Base-by-base conservation (phyloP, 305 asterid genomes). In the Fraxinus floribunda region DNA sequence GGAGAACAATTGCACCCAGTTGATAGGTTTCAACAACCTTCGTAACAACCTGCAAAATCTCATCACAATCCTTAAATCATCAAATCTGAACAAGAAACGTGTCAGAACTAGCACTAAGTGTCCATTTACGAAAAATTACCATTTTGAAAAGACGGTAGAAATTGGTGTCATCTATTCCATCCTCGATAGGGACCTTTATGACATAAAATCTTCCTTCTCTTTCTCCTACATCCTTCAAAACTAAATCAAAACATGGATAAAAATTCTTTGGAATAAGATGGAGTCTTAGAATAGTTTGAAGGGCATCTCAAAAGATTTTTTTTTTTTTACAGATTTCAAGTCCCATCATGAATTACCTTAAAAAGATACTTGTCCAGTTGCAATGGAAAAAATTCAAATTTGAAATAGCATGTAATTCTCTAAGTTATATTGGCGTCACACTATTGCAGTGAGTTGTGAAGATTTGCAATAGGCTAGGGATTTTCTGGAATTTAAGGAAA, bases 1-100 rank as follows among this genome's bases (percentile, higher is more conserved):
- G 98, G 79, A 97, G 99, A 83, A 97, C 99, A 78, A 97, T 97
- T 18, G 95, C 99, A 82, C 97, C 98, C 16, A 97, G 99, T 83
- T 82, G 85, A 88, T 94, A 97, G 86, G 93, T 91, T 86, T 97
- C 98, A 75, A 91, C 91, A 85, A 97, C 99, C 91, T 92, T 97
- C 84, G 89, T 83, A 83, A 97, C 95, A 77, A 97, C 88, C 99
- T 97, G 87, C 78, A 91, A 70, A 75, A 89, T 38, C 74, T 79
- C 80, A 88, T 74, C 71, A 80, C 80, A 87, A 83, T 74, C 44
- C 66, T 79, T 24, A 76, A 77, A 66, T 11, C 41, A 86, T 79
- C 22, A 60, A 24, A 60, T 66, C 81, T 29, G 71, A 46, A 39
- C 49, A 73, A 34, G 76, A 41, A 78, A 64, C 57, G 2, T 57